Percentiles rank a stretch among this genome's conserved stretches.
Conservation (phyloP, 805 yeast genomes). For the Hanseniaspora clermontiae region DNA sequence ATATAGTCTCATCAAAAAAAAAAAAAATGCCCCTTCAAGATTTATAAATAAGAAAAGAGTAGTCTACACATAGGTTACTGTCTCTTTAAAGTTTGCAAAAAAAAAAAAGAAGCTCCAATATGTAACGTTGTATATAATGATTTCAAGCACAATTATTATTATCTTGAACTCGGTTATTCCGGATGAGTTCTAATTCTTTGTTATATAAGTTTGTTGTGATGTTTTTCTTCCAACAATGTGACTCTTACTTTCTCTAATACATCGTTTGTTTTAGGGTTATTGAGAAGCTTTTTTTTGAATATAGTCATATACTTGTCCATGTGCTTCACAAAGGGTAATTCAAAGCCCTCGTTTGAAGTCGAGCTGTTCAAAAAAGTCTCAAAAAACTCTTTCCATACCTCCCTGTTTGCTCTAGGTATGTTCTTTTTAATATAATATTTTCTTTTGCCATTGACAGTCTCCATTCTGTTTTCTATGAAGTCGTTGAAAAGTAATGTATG, state of each 20-base stretch:
- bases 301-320: neutral
- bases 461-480: constrained; percentile 36
- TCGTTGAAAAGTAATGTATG: constrained; percentile 65
- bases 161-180: neutral
- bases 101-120: no score
- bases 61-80: no score
- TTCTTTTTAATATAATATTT: constrained; percentile 47
- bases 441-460: constrained; percentile 23
- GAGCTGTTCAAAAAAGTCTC: constrained; percentile 50
- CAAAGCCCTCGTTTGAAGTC: constrained; percentile 16
- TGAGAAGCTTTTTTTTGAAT: neutral
- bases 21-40: no score
- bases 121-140: neutral
- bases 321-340: constrained; percentile 32
- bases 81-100: no score
- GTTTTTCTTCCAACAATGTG: neutral
- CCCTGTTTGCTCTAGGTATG: constrained; percentile 45
- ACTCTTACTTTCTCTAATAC: neutral
- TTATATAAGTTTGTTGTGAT: neutral
- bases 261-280: neutral
- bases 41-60: no score
- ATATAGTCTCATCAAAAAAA: neutral
- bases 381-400: constrained; percentile 57
- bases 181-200: neutral
- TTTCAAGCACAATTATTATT: neutral